Evolutionary conservation across 805 yeast genomes (phyloP).

Genomic region (Saturnispora sanitii): DNA sequence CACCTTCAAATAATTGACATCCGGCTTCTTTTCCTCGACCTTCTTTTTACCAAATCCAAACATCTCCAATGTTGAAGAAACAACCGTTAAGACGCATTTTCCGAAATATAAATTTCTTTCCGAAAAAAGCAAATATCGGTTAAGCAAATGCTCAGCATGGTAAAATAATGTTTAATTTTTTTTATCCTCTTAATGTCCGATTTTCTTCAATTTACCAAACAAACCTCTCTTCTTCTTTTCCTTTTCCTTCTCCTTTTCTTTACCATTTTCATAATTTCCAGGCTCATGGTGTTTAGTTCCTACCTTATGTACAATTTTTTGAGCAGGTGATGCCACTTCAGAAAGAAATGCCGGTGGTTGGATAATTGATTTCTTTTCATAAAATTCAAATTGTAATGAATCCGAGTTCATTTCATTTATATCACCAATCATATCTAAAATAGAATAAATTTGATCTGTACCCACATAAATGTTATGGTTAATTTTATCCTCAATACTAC

Average conservation of each 20-base stretch:
- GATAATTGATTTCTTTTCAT: conserved; percentile 13
- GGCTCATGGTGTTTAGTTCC: no score
- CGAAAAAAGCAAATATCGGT: not conserved
- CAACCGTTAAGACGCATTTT: not conserved
- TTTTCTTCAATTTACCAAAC: conserved; percentile 16
- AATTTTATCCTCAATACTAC: conserved; percentile 52
- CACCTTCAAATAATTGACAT: conserved; percentile 16
- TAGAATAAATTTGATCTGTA: conserved; percentile 57
- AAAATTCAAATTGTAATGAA: conserved; percentile 20
- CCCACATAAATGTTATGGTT: conserved; percentile 76
- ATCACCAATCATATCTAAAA: conserved; percentile 27
- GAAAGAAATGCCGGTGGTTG: conserved; percentile 17
- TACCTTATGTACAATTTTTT: not conserved
- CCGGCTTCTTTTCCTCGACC: conserved; percentile 11
- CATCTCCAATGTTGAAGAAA: conserved; percentile 9
- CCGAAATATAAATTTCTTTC: not conserved
- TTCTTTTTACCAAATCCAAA: conserved; percentile 24
- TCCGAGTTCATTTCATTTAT: conserved; percentile 23
- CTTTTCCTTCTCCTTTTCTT: conserved; percentile 11
- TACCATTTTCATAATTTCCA: not conserved
- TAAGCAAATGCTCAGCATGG: not conserved
- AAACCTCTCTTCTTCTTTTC: conserved; percentile 17
- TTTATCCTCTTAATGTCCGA: conserved; percentile 11
- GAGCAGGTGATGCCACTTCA: conserved; percentile 13
- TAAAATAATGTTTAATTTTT: not conserved